Evolutionary conservation across 495 filamentous ascomycete genomes (phyloP), one percentile per base, ranked within the genome.

Genomic region (Penicillium cosmopolitanum): DNA sequence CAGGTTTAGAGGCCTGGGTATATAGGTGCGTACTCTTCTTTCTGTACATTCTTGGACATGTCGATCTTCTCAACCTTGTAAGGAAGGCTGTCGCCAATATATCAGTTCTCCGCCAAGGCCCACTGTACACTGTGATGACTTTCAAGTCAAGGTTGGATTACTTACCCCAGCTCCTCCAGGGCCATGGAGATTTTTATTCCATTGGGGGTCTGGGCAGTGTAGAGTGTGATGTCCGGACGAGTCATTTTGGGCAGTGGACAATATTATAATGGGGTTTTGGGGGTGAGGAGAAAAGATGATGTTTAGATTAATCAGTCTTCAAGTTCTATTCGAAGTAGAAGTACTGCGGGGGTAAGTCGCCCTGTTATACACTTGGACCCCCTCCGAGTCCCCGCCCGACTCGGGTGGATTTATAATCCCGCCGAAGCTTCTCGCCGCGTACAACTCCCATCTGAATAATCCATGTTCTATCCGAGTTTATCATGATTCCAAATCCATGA

Each of bases 141-240:
- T 40, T n/a, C n/a, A n/a, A n/a, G n/a, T n/a, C 19, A 21, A 21
- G 19, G 1, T 21, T 40, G 18, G 38, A 21, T 36, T 12, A 31
- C 73, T 44, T 69, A 80, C 57, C 88, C 88, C 16, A 97, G 82
- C 77, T 96, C 93, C 74, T 97, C 92, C n/a, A 97, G 78, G 0
- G 90, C 83, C 64, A 96, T 96, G 53, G 90, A 91, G 66, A 94
- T 84, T 70, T 96, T 96, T 71, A 81, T 80, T 18, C 79, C 80
- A 70, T 83, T 84, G 65, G 80, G 80, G n/a, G 80, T 83, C 64
- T 80, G 75, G 50, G 74, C 58, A 1, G 80, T 82, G 64, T 81
- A 83, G 13, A 83, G 72, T 11, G 76, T 79, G 53, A 83, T 81
- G 47, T 79, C 64, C 5, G 79, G 78, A 46, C 57, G 62, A 52